Base-by-base conservation (phyloP, 2,329 filamentous ascomycete genomes). In the Teratosphaeria nubilosa region DNA sequence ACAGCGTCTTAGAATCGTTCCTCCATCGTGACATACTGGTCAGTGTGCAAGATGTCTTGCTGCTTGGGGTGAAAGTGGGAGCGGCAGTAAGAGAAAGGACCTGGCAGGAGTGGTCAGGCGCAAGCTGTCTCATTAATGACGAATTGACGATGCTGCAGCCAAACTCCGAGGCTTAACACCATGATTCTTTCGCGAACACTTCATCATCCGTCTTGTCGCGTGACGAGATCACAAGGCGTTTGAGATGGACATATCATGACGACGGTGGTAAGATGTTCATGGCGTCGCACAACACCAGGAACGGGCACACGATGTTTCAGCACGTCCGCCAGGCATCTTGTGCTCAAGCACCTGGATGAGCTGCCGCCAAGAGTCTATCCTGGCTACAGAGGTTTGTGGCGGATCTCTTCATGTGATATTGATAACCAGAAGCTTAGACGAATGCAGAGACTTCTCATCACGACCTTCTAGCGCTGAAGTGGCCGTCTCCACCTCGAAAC, bases 401-500 rank as follows among this genome's bases (percentile, higher is more conserved):
- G 9, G n/a, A 5, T 25, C 20, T 3, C 7, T 6, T 14, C 7
- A 13, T 31, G 96, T 96, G 91, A 91, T 96, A 74, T 96, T 22
- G 31, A 25, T 6, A 25, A 10, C 53, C 34, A 27, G 10, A 51
- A 53, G 59, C 66, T 74, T 56, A 72, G 58, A 45, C 24, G 3
- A 11, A 53, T 24, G 34, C 69, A 82, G 83, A 85, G 69, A 82
- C 77, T 20, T 76, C 73, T 30, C 73, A 77, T 30, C 82, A 81
- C 66, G 84, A 86, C 59, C 77, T 88, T 1, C 78, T 87, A 41
- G 82, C 81, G 61, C 75, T 88, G 37, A 79, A 82, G 74, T 89
- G 86, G 86, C 83, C 85, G 5, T 77, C 79, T 16, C 84, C 85
- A 37, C 86, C 85, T 2, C 81, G 83, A 55, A 89, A 88, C 65